These are phyloP conservation scores for Macrotyloma uniflorum DNA, from an alignment of 306 rosid genomes.

Conservation along the genomic window DNA sequence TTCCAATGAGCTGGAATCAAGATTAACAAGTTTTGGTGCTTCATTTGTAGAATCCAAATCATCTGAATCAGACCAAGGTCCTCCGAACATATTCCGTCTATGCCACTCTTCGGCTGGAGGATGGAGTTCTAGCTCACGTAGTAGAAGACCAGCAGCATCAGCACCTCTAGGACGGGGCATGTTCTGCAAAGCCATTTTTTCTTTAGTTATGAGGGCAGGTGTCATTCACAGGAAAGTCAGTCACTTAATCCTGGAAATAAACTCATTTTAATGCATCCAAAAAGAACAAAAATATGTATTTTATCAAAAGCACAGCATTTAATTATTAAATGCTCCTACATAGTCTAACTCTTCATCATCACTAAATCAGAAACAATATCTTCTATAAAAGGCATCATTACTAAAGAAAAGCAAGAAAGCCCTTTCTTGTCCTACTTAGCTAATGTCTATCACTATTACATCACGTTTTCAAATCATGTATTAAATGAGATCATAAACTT, in stretches of 20 bases:
- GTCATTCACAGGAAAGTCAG: conserved; percentile 2
- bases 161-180: conserved; percentile 98
- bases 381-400: not conserved
- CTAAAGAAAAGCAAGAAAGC: conserved; percentile 9
- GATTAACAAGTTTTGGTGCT: conserved; percentile 59
- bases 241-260: not conserved
- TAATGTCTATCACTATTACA: conserved; percentile 10
- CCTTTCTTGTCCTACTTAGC: not conserved
- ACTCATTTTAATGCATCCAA: conserved; percentile 27
- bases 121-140: conserved; percentile 91
- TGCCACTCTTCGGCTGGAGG: conserved; percentile 99
- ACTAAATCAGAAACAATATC: conserved; percentile 19
- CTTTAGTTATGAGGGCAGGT: conserved; percentile 21
- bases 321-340: not conserved
- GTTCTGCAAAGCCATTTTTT: conserved; percentile 52
- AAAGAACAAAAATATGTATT: not conserved
- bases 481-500: conserved; percentile 13
- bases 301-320: conserved; percentile 9
- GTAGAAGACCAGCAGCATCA: conserved; percentile 91
- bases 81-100: conserved; percentile 83
- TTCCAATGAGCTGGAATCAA: conserved; percentile 67
- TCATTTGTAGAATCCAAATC: conserved; percentile 65
- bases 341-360: not conserved
- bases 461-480: conserved; percentile 22
- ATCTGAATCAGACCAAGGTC: conserved; percentile 81